Percentiles rank a stretch among this genome's conserved stretches.
Evolutionary conservation across 768 basidiomycete genomes (phyloP).

Genomic region (Macrolepiota fuliginosa): DNA sequence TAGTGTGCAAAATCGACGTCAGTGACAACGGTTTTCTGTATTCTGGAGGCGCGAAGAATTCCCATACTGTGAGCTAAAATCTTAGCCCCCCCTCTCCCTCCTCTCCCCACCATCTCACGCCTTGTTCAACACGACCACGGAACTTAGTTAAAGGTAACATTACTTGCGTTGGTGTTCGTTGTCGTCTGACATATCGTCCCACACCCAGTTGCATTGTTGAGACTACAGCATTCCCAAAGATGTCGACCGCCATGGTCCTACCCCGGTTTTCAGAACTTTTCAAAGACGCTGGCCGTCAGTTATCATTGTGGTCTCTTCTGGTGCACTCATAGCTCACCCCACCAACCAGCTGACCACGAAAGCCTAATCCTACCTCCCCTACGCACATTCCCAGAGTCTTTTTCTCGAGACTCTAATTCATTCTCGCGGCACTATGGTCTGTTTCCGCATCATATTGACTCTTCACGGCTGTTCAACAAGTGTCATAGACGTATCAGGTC

Average conservation of each 20-base stretch:
- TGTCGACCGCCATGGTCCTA: slow-evolving; percentile 6
- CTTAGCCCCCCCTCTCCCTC: neutral
- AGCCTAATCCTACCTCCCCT: slow-evolving; percentile 10
- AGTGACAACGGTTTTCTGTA: neutral
- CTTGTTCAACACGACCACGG: neutral
- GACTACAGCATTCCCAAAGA: neutral
- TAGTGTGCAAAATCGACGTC: slow-evolving; percentile 3
- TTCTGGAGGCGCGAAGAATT: slow-evolving; percentile 1
- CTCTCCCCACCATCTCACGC: neutral
- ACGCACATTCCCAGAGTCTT: slow-evolving; percentile 10
- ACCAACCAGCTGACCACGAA: neutral
- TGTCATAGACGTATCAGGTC: neutral
- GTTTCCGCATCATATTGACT: neutral
- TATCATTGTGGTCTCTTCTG: neutral
- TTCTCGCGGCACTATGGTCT: neutral
- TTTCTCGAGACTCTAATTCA: neutral
- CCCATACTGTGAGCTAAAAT: neutral
- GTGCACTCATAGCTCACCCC: neutral
- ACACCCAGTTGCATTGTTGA: neutral
- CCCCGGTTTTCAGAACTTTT: slow-evolving; percentile 7
- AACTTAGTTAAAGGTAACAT: neutral
- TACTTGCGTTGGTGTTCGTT: neutral
- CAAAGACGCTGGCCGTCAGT: slow-evolving; percentile 2
- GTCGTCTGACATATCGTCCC: neutral
- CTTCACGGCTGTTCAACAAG: neutral